phyloP scores from a whole-genome alignment of 305 asterid genomes.

The Fraxinus sp. region DNA sequence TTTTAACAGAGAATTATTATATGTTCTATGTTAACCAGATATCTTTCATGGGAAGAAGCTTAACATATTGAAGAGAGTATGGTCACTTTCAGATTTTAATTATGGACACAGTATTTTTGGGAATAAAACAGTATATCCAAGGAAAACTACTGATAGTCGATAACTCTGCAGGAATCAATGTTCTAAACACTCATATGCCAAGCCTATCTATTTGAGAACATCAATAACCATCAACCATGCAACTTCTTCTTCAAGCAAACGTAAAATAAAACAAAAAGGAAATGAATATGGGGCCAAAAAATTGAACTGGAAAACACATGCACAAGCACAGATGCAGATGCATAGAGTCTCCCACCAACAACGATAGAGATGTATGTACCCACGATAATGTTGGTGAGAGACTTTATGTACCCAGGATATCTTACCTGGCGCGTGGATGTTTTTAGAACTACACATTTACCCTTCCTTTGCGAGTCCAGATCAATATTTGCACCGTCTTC shows the following conservation, averaged over 20 bases:
- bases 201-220: not conserved
- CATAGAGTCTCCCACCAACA: not conserved
- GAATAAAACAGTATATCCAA: not conserved
- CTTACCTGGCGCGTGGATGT: slow-evolving; percentile 93
- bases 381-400: not conserved
- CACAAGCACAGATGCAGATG: not conserved
- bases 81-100: not conserved
- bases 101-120: not conserved
- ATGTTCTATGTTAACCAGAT: not conserved
- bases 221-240: not conserved
- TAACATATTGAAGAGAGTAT: not conserved
- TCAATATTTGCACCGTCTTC: slow-evolving; percentile 98
- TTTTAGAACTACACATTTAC: slow-evolving; percentile 89
- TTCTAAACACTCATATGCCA: not conserved
- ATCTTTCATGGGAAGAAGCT: not conserved
- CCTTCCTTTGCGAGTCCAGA: slow-evolving; percentile 95
- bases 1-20: not conserved
- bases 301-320: not conserved
- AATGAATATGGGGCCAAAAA: not conserved
- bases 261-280: not conserved
- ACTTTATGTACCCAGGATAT: slow-evolving; percentile 2
- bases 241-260: not conserved
- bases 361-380: not conserved
- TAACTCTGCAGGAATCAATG: not conserved
- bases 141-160: not conserved